Evolutionary conservation across 163 green algal genomes (phyloP).

Genomic region (Prototheca stagnorum): DNA sequence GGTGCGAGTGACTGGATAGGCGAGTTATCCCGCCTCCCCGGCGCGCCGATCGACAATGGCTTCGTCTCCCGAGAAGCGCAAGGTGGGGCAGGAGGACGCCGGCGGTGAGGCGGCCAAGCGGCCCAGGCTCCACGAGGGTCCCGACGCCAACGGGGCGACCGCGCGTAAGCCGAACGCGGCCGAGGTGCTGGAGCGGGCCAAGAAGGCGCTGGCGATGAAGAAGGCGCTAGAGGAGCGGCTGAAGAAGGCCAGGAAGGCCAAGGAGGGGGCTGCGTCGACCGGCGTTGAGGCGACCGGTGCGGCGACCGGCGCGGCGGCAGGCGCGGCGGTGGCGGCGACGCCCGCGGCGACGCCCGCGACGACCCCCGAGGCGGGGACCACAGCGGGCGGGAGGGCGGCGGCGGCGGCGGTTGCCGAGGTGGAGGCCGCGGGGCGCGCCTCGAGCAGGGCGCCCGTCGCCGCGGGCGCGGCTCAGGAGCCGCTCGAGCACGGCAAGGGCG

Average conservation of each 20-base stretch:
- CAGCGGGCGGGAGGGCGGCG: too few relatives aligned
- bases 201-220: slow-evolving; percentile 47
- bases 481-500: too few relatives aligned
- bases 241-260: slow-evolving; percentile 14
- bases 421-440: too few relatives aligned
- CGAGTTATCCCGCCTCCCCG: neutral
- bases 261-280: slow-evolving; percentile 1
- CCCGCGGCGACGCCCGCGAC: neutral
- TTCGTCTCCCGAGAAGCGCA: slow-evolving; percentile 12
- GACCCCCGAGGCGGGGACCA: slow-evolving; percentile 12
- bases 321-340: neutral
- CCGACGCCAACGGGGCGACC: neutral
- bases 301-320: neutral
- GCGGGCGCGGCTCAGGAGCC: too few relatives aligned
- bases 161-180: slow-evolving; percentile 11
- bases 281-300: too few relatives aligned
- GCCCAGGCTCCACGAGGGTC: neutral
- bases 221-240: slow-evolving; percentile 48
- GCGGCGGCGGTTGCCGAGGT: too few relatives aligned
- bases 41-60: too few relatives aligned
- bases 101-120: neutral
- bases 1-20: too few relatives aligned
- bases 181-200: slow-evolving; percentile 46
- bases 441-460: too few relatives aligned
- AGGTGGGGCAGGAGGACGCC: slow-evolving; percentile 8